A percentile compares a stretch with the other conserved stretches of the same genome.
Conservation (phyloP, 495 filamentous ascomycete species). For the Parathielavia hyrcaniae region DNA sequence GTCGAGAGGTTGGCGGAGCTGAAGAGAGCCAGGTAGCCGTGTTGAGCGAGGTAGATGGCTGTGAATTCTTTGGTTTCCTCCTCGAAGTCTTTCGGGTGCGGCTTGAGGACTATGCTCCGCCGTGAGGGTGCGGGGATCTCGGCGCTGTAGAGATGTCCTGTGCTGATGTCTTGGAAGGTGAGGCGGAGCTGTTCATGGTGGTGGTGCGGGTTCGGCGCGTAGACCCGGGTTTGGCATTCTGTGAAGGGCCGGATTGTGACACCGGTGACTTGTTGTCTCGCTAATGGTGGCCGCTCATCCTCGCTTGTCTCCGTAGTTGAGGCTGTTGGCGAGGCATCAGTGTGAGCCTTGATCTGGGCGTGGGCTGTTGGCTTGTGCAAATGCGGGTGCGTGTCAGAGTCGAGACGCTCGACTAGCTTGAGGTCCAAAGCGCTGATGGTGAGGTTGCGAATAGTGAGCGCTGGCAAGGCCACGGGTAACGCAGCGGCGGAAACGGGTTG, state of each 20-base stretch:
- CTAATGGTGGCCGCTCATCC: slow-evolving; percentile 3
- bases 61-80: slow-evolving; percentile 51
- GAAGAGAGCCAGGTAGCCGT: slow-evolving; percentile 67
- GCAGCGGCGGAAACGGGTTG: slow-evolving; percentile 6
- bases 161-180: slow-evolving; percentile 39
- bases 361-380: slow-evolving; percentile 32
- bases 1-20: slow-evolving; percentile 60
- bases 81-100: slow-evolving; percentile 13
- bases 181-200: slow-evolving; percentile 39
- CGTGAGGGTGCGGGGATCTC: slow-evolving; percentile 35
- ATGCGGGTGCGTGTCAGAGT: slow-evolving; percentile 12
- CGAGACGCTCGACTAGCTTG: slow-evolving; percentile 69
- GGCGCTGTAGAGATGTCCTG: slow-evolving; percentile 34
- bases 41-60: slow-evolving; percentile 59
- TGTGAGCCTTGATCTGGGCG: slow-evolving; percentile 44
- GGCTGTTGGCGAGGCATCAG: slow-evolving; percentile 20
- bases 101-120: slow-evolving; percentile 31
- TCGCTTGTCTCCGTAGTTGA: slow-evolving; percentile 19
- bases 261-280: slow-evolving; percentile 32
- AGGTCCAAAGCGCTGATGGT: slow-evolving; percentile 67
- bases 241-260: slow-evolving; percentile 37
- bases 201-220: slow-evolving; percentile 29
- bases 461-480: slow-evolving; percentile 28
- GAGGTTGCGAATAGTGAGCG: slow-evolving; percentile 79
- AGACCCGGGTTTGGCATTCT: slow-evolving; percentile 31